Base-by-base conservation (phyloP, 2,329 filamentous ascomycete species). In the Polychaeton citri region DNA sequence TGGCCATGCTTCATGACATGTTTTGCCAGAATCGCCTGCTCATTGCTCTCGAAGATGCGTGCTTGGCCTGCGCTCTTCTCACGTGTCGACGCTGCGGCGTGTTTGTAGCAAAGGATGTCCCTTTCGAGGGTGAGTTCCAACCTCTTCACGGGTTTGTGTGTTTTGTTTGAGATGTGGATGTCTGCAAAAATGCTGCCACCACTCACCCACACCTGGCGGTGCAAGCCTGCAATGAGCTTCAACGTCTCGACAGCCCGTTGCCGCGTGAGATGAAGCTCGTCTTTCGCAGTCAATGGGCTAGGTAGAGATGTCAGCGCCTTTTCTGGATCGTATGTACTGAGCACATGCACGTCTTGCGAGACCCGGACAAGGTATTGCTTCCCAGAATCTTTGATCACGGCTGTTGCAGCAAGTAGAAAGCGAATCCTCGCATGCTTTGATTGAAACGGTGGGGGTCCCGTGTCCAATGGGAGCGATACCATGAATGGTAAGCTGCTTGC, bases 141-240 rank as follows among this genome's bases (percentile, higher is more conserved):
- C 37, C 59, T 66, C 43, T 61, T 69, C 37, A 72, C 56, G 0
- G 49, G 52, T 45, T 67, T 71, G 20, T 60, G 60, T 40, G 61
- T 68, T 30, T 61, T 62, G 46, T 72, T 72, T 28, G 56, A 53
- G 24, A 72, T 56, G 37, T 70, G 65, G 3, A 72, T 58, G 42
- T 73, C 69, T 12, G 69, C 63, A 40, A 71, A 72, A 21, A 72
- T 64, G 43, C 58, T 66, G 16, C 66, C 67, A 12, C 69, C 69
- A 43, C 67, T 71, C 36, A 73, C 66, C 69, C 69, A 73, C 19
- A 71, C 69, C 49, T 72, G 69, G n/a, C 69, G 62, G 48, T 72
- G 69, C 6, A 72, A 47, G 5, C 68, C 68, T 19, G 69, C 69
- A 15, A 68, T 71, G 13, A 71, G 48, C 36, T 58, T 59, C 17